These are phyloP conservation scores for Eucommia ulmoides DNA, from an alignment of 257 asterid species.

Conservation along the genomic window DNA sequence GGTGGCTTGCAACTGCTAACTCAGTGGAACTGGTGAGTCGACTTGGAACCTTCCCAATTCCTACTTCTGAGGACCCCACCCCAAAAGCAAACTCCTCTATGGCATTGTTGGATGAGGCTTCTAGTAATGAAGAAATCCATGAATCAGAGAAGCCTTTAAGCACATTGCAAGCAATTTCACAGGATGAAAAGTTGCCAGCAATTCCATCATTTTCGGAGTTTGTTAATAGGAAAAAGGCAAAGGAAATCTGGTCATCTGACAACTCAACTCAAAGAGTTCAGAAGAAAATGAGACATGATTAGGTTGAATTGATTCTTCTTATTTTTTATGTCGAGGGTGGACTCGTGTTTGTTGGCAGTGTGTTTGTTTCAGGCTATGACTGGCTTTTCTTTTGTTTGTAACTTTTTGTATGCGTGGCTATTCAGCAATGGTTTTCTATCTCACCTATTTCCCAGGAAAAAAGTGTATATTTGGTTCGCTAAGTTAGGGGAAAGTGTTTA, in stretches of 20 bases:
- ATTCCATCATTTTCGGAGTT: conserved; percentile 73
- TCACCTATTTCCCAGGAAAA: too few species aligned
- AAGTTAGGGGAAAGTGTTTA: too few species aligned
- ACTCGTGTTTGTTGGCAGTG: too few species aligned
- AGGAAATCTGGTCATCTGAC: conserved; percentile 18
- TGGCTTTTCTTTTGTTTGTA: too few species aligned
- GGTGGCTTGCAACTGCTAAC: conserved; percentile 76
- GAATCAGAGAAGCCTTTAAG: conserved; percentile 14
- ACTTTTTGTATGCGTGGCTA: too few species aligned
- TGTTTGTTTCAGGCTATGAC: too few species aligned
- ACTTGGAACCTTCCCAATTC: conserved; percentile 20
- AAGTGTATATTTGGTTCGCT: too few species aligned
- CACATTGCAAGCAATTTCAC: conserved; percentile 11
- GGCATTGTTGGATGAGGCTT: conserved; percentile 18
- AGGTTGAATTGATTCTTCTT: too few species aligned
- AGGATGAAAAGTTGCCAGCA: conserved; percentile 32
- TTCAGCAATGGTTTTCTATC: too few species aligned
- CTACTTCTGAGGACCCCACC: conserved; percentile 13
- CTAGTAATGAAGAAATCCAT: conserved; percentile 8
- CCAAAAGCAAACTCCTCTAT: conserved; percentile 19
- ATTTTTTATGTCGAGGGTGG: too few species aligned
- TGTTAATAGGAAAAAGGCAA: conserved; percentile 40
- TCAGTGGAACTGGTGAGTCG: conserved; percentile 33
- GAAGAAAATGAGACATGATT: too few species aligned
- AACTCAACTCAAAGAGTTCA: too few species aligned